Percentiles rank a stretch among this genome's conserved stretches.
Evolutionary conservation across 108 stramenopile species (phyloP).

Genomic region (Nitzschia sp.): DNA sequence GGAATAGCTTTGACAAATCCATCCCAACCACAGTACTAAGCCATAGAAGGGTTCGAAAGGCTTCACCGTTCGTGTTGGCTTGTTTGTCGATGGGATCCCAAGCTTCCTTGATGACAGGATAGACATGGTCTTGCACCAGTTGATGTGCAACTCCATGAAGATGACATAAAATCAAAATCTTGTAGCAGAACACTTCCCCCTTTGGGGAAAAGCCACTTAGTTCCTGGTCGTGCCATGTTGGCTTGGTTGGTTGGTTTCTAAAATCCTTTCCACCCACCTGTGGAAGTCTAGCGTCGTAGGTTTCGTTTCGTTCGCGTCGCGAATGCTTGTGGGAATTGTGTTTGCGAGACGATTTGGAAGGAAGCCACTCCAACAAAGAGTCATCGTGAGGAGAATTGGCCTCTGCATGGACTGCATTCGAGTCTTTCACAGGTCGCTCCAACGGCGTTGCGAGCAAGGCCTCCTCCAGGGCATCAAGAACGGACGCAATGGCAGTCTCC

Average conservation of each 20-base stretch:
- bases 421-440: background rate
- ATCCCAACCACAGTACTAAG: slow-evolving; percentile 22
- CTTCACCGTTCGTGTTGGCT: slow-evolving; percentile 21
- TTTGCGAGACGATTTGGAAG: background rate
- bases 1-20: slow-evolving; percentile 12
- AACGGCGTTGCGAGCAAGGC: background rate
- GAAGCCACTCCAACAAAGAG: slow-evolving; percentile 9
- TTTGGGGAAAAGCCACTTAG: background rate
- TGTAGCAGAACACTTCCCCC: slow-evolving; percentile 24
- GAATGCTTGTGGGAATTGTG: background rate
- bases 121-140: slow-evolving; percentile 2
- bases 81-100: slow-evolving; percentile 9
- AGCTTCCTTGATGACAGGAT: slow-evolving; percentile 1
- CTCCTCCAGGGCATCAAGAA: slow-evolving; percentile 6
- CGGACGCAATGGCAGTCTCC: background rate
- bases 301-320: background rate
- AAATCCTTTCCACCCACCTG: background rate
- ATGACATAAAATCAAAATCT: slow-evolving; percentile 32
- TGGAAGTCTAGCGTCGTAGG: slow-evolving; percentile 9
- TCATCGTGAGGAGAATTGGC: background rate
- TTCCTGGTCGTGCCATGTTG: background rate
- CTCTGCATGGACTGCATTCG: background rate
- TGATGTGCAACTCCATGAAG: slow-evolving; percentile 15
- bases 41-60: slow-evolving; percentile 28
- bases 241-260: too few species aligned